Base-by-base conservation (phyloP, 129 eudicot genomes). In the Artemisia tridentata region DNA sequence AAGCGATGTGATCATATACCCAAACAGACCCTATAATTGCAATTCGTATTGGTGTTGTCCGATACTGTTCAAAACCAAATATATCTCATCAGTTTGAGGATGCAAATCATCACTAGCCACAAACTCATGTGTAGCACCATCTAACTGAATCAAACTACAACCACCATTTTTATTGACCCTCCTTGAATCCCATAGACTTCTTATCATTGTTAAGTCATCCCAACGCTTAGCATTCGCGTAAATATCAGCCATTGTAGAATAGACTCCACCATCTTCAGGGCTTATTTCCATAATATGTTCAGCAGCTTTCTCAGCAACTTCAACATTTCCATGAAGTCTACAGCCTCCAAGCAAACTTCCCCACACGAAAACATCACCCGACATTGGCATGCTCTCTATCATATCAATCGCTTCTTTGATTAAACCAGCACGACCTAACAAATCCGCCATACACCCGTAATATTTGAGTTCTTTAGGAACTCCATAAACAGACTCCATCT, bases 271-370 rank as follows among this genome's bases (percentile, higher is more conserved):
- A 68, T 88, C 95, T 73, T 78, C 86, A 34, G 92, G 96, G 18
- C 80, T 84, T 46, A 84, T 76, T 67, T 75, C 81, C 85, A 84
- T 69, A 23, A 91, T 75, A 47, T 34, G 76, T 78, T n/a, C n/a
- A n/a, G n/a, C n/a, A n/a, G n/a, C n/a, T n/a, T n/a, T n/a, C n/a
- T n/a, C n/a, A n/a, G n/a, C 95, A 38, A 85, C 66, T 72, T 85
- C 86, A 34, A 91, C 85, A 69, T 88, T 63, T 57, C 92, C 97
- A 64, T 87, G 97, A 45, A 79, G 64, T 57, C 90, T 85, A 78
- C 97, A 85, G 19, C 95, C 95, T 38, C 87, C 90, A 67, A 90
- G 91, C 83, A 87, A 84, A 79, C 88, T 81, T 3, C 97, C 95
- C 95, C 95, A 90, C 23, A 86, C 92, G 21, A 80, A 85, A 72